Evolutionary conservation across 257 asterid species (phyloP).

Genomic region (Nicotiana noctiflora): DNA sequence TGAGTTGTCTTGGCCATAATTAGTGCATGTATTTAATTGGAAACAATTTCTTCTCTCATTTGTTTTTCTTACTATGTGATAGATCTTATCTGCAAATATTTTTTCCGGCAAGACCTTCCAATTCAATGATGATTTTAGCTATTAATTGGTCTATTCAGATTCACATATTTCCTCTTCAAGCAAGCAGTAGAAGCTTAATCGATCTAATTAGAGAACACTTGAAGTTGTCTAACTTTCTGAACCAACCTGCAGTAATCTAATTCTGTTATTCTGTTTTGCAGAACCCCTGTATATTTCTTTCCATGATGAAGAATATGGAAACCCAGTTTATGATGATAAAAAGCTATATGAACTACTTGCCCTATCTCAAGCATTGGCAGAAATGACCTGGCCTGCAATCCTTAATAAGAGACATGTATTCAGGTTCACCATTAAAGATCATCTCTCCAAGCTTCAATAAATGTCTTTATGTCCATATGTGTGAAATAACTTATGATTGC

Average conservation of each 20-base stretch:
- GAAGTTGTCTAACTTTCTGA: background rate
- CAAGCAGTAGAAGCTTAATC: background rate
- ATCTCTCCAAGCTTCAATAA: background rate
- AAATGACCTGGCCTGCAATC: conserved; percentile 63
- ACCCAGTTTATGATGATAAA: conserved; percentile 58
- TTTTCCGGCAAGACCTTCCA: background rate
- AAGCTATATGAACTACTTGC: conserved; percentile 75
- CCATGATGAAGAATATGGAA: conserved; percentile 95
- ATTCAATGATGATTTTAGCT: background rate
- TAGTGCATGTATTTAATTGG: background rate
- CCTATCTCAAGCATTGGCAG: conserved; percentile 74
- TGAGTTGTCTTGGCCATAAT: background rate
- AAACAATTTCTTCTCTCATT: background rate
- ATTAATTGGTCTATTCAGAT: background rate
- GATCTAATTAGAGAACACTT: background rate
- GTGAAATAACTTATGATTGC: background rate
- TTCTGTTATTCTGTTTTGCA: conserved; percentile 13
- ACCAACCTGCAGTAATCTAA: background rate
- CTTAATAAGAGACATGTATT: conserved; percentile 60
- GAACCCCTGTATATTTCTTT: conserved; percentile 54
- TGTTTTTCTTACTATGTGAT: background rate
- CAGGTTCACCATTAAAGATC: conserved; percentile 38
- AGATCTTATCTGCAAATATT: background rate
- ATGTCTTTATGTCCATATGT: background rate
- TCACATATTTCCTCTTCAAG: background rate